Conservation (phyloP, 805 yeast species). For the Sungouiozyma intestinalis region DNA sequence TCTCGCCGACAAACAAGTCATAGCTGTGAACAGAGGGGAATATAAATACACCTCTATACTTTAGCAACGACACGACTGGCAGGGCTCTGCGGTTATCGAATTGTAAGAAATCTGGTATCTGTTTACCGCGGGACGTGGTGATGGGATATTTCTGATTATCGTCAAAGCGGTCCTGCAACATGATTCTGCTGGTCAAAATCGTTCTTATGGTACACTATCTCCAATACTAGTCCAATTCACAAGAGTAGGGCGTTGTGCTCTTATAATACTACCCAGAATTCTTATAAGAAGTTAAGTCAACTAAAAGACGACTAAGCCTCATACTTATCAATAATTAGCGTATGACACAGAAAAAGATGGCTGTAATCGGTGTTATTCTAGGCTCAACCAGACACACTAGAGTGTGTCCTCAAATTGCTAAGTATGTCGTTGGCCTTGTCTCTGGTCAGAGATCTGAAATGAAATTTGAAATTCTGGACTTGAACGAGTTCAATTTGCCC, state of each 20-base stretch:
- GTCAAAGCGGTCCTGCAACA: neutral
- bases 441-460: neutral
- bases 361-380: conserved; percentile 10
- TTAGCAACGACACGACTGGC: neutral
- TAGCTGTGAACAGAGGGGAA: neutral
- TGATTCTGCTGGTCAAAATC: too few species aligned
- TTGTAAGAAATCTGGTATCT: neutral
- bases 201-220: too few species aligned
- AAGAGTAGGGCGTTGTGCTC: too few species aligned
- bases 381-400: conserved; percentile 13
- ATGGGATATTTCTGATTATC: neutral
- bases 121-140: neutral
- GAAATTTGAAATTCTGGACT: conserved; percentile 21
- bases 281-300: too few species aligned
- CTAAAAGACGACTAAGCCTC: neutral
- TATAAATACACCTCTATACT: neutral
- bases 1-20: neutral
- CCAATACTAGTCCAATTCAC: too few species aligned
- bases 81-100: neutral
- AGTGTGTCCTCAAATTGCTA: conserved; percentile 11
- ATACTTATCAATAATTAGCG: too few species aligned
- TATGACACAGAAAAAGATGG: conserved; percentile 1
- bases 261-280: too few species aligned
- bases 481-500: conserved; percentile 23
- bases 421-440: conserved; percentile 9